These are phyloP conservation scores for Trametes elegans DNA, from an alignment of 768 basidiomycete genomes.

Conservation along the genomic window DNA sequence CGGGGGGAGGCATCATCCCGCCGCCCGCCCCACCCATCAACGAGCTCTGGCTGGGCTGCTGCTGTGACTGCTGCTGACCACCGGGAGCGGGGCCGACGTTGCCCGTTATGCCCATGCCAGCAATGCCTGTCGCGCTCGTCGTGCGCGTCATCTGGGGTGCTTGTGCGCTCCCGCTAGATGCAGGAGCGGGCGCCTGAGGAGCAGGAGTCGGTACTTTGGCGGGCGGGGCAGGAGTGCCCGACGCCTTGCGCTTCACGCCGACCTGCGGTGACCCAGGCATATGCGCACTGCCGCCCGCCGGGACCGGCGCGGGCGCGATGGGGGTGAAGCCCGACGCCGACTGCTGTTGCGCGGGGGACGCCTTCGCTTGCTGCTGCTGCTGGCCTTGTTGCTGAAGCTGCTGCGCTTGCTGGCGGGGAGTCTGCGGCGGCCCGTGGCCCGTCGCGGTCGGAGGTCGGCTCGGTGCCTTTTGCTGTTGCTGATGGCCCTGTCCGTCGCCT, in stretches of 20 bases:
- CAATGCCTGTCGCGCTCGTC: slow-evolving; percentile 11
- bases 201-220: slow-evolving; percentile 4
- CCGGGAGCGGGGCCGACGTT: slow-evolving; percentile 10
- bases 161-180: neutral
- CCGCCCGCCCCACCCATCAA: slow-evolving; percentile 31
- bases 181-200: neutral
- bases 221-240: slow-evolving; percentile 18
- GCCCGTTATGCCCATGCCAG: slow-evolving; percentile 21
- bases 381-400: slow-evolving; percentile 19
- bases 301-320: slow-evolving; percentile 23
- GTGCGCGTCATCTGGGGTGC: slow-evolving; percentile 8
- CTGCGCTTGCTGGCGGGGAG: slow-evolving; percentile 26
- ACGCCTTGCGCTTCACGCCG: slow-evolving; percentile 23
- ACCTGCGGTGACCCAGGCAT: slow-evolving; percentile 15
- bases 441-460: slow-evolving; percentile 30
- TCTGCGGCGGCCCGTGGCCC: slow-evolving; percentile 27
- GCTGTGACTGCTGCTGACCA: neutral
- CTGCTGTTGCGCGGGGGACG: neutral
- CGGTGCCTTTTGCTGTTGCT: slow-evolving; percentile 18
- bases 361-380: slow-evolving; percentile 13
- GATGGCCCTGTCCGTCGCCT: slow-evolving; percentile 19
- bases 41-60: slow-evolving; percentile 19
- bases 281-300: no score
- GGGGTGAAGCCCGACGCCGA: slow-evolving; percentile 17
- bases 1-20: slow-evolving; percentile 41